phyloP scores from a whole-genome alignment of 73 alveolate species.

The Paramecium bursaria region DNA sequence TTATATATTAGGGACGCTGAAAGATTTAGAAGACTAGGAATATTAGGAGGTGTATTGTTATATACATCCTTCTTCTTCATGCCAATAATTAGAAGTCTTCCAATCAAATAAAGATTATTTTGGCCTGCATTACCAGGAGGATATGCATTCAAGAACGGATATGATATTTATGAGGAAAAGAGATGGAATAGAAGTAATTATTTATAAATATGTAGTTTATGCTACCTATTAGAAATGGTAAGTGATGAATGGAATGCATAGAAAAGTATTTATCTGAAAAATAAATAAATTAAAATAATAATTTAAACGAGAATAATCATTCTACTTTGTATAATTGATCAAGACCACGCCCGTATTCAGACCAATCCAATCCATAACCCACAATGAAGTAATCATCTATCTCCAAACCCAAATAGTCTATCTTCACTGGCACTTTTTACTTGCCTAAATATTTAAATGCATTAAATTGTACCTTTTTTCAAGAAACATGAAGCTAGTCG shows the following conservation, averaged over 20 bases:
- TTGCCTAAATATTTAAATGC: constrained; percentile 3
- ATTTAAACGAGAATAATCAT: neutral
- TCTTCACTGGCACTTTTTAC: constrained; percentile 32
- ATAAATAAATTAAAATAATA: neutral
- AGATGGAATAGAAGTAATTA: constrained; percentile 31
- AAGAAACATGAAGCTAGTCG: constrained; percentile 55
- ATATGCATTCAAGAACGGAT: neutral
- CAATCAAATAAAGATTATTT: constrained; percentile 35
- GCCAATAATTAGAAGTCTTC: constrained; percentile 48
- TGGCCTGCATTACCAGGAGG: constrained; percentile 60
- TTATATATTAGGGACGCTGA: constrained; percentile 23
- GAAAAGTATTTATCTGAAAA: constrained; percentile 54
- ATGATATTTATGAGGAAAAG: constrained; percentile 23
- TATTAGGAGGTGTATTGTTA: constrained; percentile 42
- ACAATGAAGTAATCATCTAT: constrained; percentile 62
- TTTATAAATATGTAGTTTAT: neutral
- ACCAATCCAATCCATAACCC: constrained; percentile 70
- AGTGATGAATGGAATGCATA: constrained; percentile 38
- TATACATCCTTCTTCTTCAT: constrained; percentile 37
- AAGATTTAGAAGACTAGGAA: constrained; percentile 47
- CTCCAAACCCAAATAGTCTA: constrained; percentile 59
- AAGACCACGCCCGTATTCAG: constrained; percentile 69
- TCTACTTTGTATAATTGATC: constrained; percentile 21
- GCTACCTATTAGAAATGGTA: constrained; percentile 43
- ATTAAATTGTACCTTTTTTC: constrained; percentile 32